phyloP scores from a whole-genome alignment of 768 basidiomycete species.

The Psilocybe subaeruginosa region DNA sequence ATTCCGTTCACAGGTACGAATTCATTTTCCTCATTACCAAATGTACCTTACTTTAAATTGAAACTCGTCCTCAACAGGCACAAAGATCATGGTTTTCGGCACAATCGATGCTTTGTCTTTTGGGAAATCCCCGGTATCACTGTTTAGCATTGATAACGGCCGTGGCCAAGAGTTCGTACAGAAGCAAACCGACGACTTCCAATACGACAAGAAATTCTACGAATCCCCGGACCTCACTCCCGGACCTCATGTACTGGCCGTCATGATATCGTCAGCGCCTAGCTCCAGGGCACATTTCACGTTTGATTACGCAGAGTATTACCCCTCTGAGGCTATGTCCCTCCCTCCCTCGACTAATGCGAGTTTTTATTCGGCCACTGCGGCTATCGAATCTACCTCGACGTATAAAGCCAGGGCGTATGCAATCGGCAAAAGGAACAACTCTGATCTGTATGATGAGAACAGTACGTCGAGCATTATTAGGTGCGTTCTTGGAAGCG shows the following conservation, averaged over 20 bases:
- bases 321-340: neutral
- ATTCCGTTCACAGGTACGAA: constrained; percentile 1
- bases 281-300: neutral
- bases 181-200: neutral
- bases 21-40: neutral
- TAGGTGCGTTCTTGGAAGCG: too few relatives aligned
- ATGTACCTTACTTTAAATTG: neutral
- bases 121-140: neutral
- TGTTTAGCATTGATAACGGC: neutral
- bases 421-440: too few relatives aligned
- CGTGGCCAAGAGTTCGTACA: neutral
- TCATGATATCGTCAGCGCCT: neutral
- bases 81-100: neutral
- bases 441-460: too few relatives aligned
- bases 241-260: neutral
- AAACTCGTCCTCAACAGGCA: neutral
- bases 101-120: neutral
- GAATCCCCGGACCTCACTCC: neutral
- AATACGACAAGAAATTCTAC: neutral
- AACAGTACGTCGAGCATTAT: too few relatives aligned
- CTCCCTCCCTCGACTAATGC: too few relatives aligned
- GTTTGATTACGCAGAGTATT: neutral
- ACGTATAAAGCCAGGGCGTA: too few relatives aligned
- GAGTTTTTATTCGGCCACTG: too few relatives aligned
- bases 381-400: too few relatives aligned